phyloP scores from a whole-genome alignment of 129 eudicot genomes.

The Mikania micrantha region DNA sequence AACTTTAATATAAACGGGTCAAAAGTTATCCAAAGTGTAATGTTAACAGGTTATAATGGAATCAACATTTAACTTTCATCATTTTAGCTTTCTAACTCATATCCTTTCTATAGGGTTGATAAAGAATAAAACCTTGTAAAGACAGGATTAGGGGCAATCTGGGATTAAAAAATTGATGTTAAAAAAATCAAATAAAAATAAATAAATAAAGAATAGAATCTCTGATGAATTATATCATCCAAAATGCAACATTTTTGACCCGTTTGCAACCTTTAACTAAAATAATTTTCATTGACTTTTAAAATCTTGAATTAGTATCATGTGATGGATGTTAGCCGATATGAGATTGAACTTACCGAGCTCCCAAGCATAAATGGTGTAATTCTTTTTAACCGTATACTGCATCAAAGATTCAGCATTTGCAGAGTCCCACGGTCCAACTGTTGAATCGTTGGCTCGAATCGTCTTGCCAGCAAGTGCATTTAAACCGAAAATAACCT shows the following conservation, averaged over 20 bases:
- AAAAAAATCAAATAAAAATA: too few relatives aligned
- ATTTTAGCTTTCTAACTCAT: neutral
- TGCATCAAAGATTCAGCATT: slow-evolving; percentile 65
- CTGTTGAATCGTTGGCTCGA: slow-evolving; percentile 30
- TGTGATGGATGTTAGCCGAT: too few relatives aligned
- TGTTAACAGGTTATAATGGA: neutral
- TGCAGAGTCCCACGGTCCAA: slow-evolving; percentile 67
- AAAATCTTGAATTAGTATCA: too few relatives aligned
- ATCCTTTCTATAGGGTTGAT: neutral
- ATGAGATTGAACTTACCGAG: slow-evolving; percentile 45
- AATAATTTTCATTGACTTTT: too few relatives aligned
- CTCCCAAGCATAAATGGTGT: slow-evolving; percentile 72
- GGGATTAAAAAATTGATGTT: too few relatives aligned
- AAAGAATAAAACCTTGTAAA: too few relatives aligned
- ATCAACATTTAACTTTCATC: neutral
- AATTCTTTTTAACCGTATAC: slow-evolving; percentile 61
- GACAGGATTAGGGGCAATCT: too few relatives aligned
- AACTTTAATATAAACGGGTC: neutral
- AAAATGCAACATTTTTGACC: neutral
- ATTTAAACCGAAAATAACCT: slow-evolving; percentile 63
- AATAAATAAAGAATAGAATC: too few relatives aligned
- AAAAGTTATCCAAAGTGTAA: neutral
- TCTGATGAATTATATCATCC: too few relatives aligned
- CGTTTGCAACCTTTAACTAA: too few relatives aligned
- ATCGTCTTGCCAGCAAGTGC: slow-evolving; percentile 56